A percentile compares a stretch with the other conserved stretches of the same genome.
These are phyloP conservation scores for Alternaria ventricosa DNA, from an alignment of 2,329 filamentous ascomycete genomes.

Conservation along the genomic window DNA sequence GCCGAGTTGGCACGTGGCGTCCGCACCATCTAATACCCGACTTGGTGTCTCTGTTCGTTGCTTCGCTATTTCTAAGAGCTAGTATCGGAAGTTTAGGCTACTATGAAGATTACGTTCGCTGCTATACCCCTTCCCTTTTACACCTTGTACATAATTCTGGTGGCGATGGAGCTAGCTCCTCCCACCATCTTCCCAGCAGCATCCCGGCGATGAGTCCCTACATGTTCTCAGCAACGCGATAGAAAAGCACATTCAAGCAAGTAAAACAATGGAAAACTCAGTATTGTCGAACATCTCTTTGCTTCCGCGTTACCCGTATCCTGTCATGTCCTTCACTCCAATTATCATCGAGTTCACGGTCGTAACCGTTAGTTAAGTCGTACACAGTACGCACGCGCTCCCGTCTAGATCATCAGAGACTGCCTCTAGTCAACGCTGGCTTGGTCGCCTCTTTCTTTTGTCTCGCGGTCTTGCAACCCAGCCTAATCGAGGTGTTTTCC, in stretches of 20 bases:
- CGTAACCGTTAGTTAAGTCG: slow-evolving; percentile 1
- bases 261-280: slow-evolving; percentile 9
- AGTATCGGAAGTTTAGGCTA: slow-evolving; percentile 2
- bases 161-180: slow-evolving; percentile 3
- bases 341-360: background rate
- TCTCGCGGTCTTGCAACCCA: background rate
- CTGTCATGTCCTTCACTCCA: background rate
- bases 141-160: slow-evolving; percentile 29
- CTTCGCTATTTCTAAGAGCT: background rate
- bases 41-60: background rate
- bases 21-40: slow-evolving; percentile 42
- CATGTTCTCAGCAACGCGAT: background rate
- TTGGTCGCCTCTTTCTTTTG: background rate
- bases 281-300: background rate
- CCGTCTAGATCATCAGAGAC: background rate
- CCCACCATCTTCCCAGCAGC: background rate
- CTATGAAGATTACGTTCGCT: slow-evolving; percentile 25
- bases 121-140: slow-evolving; percentile 23
- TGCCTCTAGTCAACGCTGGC: background rate
- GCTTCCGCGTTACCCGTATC: background rate
- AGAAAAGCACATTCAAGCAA: background rate
- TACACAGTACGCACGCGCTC: slow-evolving; percentile 5
- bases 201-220: slow-evolving; percentile 3
- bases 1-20: slow-evolving; percentile 45
- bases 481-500: background rate